Evolutionary conservation across 495 filamentous ascomycete species (phyloP).

Genomic region (Ramalina peruviana): DNA sequence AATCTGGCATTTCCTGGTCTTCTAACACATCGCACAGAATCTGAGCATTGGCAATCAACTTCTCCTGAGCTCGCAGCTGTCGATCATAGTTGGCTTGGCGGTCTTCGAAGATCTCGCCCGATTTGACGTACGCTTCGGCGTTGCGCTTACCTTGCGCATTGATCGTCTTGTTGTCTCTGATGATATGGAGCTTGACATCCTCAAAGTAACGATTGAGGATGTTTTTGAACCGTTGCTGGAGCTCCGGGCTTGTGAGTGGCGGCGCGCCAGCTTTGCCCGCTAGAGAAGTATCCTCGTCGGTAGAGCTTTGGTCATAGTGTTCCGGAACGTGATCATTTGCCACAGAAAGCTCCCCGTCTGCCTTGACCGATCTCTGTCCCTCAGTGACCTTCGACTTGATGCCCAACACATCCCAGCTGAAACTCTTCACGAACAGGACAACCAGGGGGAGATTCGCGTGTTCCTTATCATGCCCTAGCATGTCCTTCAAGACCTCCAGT

Average conservation of each 20-base stretch:
- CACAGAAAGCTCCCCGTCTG: conserved; percentile 51
- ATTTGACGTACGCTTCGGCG: conserved; percentile 96
- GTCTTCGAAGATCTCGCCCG: conserved; percentile 96
- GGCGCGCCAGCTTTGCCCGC: conserved; percentile 39
- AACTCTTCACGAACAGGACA: conserved; percentile 89
- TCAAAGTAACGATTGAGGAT: conserved; percentile 84
- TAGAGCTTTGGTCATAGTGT: conserved; percentile 27
- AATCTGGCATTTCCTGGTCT: conserved; percentile 85
- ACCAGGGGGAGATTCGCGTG: conserved; percentile 83
- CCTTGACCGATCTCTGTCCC: conserved; percentile 69
- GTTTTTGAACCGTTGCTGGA: conserved; percentile 77
- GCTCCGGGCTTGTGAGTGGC: conserved; percentile 58
- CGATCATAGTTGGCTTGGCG: conserved; percentile 93
- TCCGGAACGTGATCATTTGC: conserved; percentile 40
- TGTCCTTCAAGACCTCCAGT: conserved; percentile 88
- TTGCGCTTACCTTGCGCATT: conserved; percentile 76
- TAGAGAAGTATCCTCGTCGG: conserved; percentile 24
- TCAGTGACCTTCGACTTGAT: conserved; percentile 53
- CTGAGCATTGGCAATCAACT: conserved; percentile 80
- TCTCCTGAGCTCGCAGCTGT: conserved; percentile 79
- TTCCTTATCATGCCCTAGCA: conserved; percentile 84
- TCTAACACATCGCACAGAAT: conserved; percentile 67
- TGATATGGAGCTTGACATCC: conserved; percentile 77
- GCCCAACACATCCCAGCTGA: conserved; percentile 89
- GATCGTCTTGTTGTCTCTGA: conserved; percentile 80